Conservation (phyloP, 2,329 filamentous ascomycete genomes). For the Shiraia sp. region DNA sequence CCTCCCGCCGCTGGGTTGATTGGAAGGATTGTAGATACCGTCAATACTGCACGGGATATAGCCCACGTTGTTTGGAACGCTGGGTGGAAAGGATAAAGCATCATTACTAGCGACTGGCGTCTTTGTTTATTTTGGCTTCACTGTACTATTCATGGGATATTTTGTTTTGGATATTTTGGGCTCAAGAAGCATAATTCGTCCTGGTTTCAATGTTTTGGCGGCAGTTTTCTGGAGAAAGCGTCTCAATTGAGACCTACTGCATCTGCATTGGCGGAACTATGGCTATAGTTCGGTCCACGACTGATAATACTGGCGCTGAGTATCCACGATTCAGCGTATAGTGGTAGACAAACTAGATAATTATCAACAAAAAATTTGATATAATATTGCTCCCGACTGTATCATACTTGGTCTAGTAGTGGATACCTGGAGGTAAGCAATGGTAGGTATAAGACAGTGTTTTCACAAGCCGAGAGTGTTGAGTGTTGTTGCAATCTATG, state of each 20-base stretch:
- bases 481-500: too few species aligned
- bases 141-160: constrained; percentile 22
- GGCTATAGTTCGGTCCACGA: constrained; percentile 14
- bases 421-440: too few species aligned
- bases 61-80: constrained; percentile 70
- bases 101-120: constrained; percentile 31
- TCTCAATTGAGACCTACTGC: constrained; percentile 14
- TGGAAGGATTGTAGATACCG: constrained; percentile 78
- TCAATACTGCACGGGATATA: constrained; percentile 67
- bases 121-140: constrained; percentile 12
- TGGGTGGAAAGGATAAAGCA: constrained; percentile 57
- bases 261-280: constrained; percentile 21
- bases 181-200: constrained; percentile 14
- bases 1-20: constrained; percentile 65
- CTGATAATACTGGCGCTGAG: constrained; percentile 24
- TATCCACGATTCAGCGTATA: not conserved
- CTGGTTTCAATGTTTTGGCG: constrained; percentile 17
- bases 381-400: too few species aligned
- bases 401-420: too few species aligned
- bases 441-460: too few species aligned
- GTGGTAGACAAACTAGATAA: not conserved
- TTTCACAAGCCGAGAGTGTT: too few species aligned
- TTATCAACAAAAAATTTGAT: too few species aligned
- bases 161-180: constrained; percentile 17
- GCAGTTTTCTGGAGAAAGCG: constrained; percentile 19